phyloP scores from a whole-genome alignment of 2,329 filamentous ascomycete species.

The Xylariaceae sp. region DNA sequence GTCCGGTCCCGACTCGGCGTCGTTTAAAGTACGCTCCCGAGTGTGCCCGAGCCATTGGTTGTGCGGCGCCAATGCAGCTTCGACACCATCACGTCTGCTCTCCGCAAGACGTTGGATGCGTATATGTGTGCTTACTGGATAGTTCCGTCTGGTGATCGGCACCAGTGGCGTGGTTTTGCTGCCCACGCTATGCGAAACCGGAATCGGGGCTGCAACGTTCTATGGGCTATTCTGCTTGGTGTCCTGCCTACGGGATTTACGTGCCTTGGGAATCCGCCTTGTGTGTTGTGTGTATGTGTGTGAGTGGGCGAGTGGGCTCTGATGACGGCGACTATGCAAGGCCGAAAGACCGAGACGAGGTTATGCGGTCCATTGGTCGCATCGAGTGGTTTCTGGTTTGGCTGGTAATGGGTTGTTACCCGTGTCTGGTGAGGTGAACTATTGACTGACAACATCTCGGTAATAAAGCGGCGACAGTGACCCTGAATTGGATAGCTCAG shows the following conservation, averaged over 20 bases:
- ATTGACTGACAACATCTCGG: no score
- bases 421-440: no score
- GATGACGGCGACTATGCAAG: no score
- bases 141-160: background rate
- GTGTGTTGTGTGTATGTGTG: no score
- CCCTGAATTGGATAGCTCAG: no score
- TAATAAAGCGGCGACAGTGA: no score
- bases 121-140: background rate
- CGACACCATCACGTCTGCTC: background rate
- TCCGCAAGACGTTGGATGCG: background rate
- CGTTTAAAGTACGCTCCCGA: background rate
- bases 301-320: no score
- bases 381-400: no score
- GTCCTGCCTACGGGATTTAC: background rate
- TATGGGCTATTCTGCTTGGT: no score
- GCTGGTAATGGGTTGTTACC: no score
- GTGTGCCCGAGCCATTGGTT: background rate
- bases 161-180: background rate
- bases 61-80: background rate
- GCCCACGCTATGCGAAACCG: background rate
- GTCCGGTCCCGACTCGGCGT: constrained; percentile 7
- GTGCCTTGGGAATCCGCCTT: no score
- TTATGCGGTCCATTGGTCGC: background rate
- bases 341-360: background rate
- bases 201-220: no score